A percentile compares a stretch with the other conserved stretches of the same genome.
phyloP scores from a whole-genome alignment of 192 early-diverging fungal species.

The Kickxella alabastrina region DNA sequence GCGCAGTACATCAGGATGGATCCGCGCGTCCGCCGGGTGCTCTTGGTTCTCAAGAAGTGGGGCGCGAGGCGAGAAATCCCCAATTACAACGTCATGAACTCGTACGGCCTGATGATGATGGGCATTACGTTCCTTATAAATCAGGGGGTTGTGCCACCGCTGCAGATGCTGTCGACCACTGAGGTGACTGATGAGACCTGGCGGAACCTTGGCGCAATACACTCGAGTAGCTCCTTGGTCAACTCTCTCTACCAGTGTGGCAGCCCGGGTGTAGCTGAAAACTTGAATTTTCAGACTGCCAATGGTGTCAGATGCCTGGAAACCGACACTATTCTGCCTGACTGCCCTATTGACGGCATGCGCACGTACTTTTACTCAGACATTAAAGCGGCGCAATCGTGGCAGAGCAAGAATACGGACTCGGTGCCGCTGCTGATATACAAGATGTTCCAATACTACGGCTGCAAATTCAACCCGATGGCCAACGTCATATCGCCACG shows the following conservation, averaged over 20 bases:
- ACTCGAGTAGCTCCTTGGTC: not conserved
- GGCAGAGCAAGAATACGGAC: constrained; percentile 23
- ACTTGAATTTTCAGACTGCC: not conserved
- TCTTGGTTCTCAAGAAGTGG: constrained; percentile 29
- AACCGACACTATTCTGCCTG: not conserved
- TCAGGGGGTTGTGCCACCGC: constrained; percentile 25
- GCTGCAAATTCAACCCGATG: constrained; percentile 22
- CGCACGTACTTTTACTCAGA: not conserved
- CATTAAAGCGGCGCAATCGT: not conserved
- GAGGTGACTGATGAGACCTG: not conserved
- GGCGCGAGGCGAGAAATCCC: constrained; percentile 8
- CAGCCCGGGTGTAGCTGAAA: not conserved
- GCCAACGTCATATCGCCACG: constrained; percentile 16
- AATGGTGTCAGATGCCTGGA: not conserved
- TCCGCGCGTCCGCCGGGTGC: constrained; percentile 18
- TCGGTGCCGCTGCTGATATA: constrained; percentile 9
- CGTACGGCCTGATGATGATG: constrained; percentile 38
- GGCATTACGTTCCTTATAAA: constrained; percentile 23
- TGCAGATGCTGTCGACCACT: constrained; percentile 25
- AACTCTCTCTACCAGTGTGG: not conserved
- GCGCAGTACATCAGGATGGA: constrained; percentile 18
- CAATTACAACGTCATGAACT: constrained; percentile 14
- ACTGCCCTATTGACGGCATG: not conserved
- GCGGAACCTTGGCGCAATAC: constrained; percentile 4
- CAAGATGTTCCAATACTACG: constrained; percentile 30